phyloP scores from a whole-genome alignment of 352 stramenopile species.

The Phytophthora pseudosyringae region DNA sequence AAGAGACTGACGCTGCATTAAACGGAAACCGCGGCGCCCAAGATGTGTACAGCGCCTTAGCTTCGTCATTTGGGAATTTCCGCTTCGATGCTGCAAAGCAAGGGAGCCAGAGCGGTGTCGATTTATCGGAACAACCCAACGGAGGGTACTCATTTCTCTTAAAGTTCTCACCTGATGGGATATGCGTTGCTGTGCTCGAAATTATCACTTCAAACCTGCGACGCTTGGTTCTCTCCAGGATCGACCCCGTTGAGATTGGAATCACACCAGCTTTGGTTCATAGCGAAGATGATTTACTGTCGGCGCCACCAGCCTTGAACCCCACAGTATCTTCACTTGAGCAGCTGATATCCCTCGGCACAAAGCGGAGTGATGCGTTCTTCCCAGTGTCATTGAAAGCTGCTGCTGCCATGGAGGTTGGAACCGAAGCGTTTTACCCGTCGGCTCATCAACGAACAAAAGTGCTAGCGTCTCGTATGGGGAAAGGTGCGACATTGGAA shows the following conservation, averaged over 20 bases:
- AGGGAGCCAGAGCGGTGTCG: background rate
- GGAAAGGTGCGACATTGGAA: slow-evolving; percentile 81
- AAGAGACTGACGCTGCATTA: slow-evolving; percentile 15
- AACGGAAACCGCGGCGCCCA: slow-evolving; percentile 12
- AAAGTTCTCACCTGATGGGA: slow-evolving; percentile 57
- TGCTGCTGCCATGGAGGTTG: slow-evolving; percentile 82
- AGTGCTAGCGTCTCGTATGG: slow-evolving; percentile 84
- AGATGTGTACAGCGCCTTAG: slow-evolving; percentile 36
- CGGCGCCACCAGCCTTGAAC: slow-evolving; percentile 66
- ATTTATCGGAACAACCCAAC: slow-evolving; percentile 13
- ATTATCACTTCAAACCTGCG: slow-evolving; percentile 85
- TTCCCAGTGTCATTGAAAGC: slow-evolving; percentile 86
- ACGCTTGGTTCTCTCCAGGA: slow-evolving; percentile 76
- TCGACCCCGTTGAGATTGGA: slow-evolving; percentile 79
- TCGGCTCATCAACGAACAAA: slow-evolving; percentile 85
- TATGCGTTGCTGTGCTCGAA: slow-evolving; percentile 78
- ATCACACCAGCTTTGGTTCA: slow-evolving; percentile 49
- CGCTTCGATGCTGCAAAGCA: slow-evolving; percentile 8
- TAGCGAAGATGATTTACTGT: slow-evolving; percentile 56
- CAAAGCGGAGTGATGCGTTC: slow-evolving; percentile 81
- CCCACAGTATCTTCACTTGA: slow-evolving; percentile 72
- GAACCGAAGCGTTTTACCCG: slow-evolving; percentile 88
- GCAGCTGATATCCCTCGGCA: slow-evolving; percentile 79
- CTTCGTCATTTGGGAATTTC: slow-evolving; percentile 31
- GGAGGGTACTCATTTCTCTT: slow-evolving; percentile 8